Base-by-base conservation (phyloP, 805 yeast species). In the Cyberlindnera mycetangii region DNA sequence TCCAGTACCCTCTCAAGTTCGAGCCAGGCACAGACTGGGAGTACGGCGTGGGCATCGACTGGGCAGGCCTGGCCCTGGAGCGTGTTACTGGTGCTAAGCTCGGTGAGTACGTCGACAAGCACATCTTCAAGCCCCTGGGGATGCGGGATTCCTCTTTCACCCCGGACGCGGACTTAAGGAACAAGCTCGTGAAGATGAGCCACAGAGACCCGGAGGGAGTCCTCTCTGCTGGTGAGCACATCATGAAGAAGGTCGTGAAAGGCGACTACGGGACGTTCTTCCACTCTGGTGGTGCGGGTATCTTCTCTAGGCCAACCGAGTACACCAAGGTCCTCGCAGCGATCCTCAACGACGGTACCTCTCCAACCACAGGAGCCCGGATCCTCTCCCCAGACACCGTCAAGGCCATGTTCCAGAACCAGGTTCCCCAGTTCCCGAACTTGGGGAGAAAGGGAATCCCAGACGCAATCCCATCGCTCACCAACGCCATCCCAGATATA, bases 211-310 rank as follows among this genome's bases (percentile, higher is more conserved):
- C 32, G 1, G 45, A 52, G 42, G 59, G 43, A 33, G 54, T 38
- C 27, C 42, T 42, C 16, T 37, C 34, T 2, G 45, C 34, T 11
- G 42, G 47, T 19, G 50, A 44, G 2, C 55, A 54, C 31, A 27
- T 44, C 7, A 48, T 47, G 38, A 33, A 34, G 18, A 41, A 37
- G 19, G 41, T 35, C 8, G 22, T 22, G 11, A 27, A 28, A 3
- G 45, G 41, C 12, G 24, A 21, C n/a, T 38, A 39, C 25, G 35
- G 24, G 2, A 14, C 16, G 7, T 37, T 42, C 35, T 45, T 62
- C 32, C 63, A 64, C 39, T 58, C 67, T 50, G 77, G 74, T 7
- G 78, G 78, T 21, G 73, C 68, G 7, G 78, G 78, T 5, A 49
- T 66, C 33, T 70, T 63, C 39, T 65, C 72, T 1, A 69, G 66